phyloP scores from a whole-genome alignment of 495 filamentous ascomycete genomes.

The Penicillium mononematosum region DNA sequence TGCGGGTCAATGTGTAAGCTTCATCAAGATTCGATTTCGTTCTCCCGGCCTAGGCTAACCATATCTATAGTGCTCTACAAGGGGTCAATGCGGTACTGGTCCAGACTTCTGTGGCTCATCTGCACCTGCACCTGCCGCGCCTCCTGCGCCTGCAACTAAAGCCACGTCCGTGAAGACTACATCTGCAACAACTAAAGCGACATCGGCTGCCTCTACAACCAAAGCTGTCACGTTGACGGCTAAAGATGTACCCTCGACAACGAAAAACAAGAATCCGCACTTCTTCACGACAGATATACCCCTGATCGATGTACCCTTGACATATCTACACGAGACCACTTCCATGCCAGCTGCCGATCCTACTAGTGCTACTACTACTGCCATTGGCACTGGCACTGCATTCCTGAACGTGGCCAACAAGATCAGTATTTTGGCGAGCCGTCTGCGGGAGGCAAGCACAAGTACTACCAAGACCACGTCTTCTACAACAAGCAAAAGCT shows the following conservation, averaged over 20 bases:
- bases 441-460: neutral
- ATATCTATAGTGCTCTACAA: conserved; percentile 6
- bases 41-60: neutral
- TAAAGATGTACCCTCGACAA: neutral
- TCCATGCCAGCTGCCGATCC: neutral
- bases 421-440: too few relatives aligned
- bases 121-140: neutral
- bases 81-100: conserved; percentile 13
- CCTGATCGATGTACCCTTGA: neutral
- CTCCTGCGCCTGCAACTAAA: neutral
- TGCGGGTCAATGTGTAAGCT: conserved; percentile 19
- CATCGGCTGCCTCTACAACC: neutral
- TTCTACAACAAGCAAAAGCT: neutral
- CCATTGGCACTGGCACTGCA: too few relatives aligned
- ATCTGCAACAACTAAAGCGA: neutral
- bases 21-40: neutral
- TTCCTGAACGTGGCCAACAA: too few relatives aligned
- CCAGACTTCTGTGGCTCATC: conserved; percentile 13
- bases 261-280: neutral
- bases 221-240: neutral
- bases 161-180: neutral
- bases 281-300: neutral
- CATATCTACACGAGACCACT: neutral
- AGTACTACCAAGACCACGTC: neutral
- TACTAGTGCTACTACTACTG: too few relatives aligned